Evolutionary conservation across 2,329 filamentous ascomycete genomes (phyloP).

Genomic region (Piedraia hortae): DNA sequence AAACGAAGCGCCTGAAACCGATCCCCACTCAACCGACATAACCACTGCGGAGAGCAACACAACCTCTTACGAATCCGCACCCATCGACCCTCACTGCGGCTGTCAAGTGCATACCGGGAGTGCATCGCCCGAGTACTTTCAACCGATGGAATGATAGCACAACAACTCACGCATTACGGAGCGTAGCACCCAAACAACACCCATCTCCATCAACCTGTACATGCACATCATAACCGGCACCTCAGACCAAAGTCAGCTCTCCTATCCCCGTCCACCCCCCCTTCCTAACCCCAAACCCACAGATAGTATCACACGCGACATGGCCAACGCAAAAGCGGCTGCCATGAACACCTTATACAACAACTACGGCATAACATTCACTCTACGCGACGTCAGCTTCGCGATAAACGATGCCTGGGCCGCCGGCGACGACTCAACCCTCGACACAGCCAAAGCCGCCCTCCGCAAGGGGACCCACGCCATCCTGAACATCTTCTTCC

Average conservation of each 20-base stretch:
- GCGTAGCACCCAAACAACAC: no score
- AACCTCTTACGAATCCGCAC: no score
- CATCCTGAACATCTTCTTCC: constrained; percentile 32
- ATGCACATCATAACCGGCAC: constrained; percentile 18
- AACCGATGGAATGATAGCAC: no score
- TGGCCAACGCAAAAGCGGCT: constrained; percentile 15
- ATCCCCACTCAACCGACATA: no score
- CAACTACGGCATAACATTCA: constrained; percentile 25
- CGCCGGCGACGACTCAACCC: constrained; percentile 17
- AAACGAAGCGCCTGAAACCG: no score
- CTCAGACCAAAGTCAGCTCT: constrained; percentile 6
- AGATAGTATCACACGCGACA: constrained; percentile 15
- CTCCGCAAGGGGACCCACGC: constrained; percentile 26
- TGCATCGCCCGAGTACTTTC: no score
- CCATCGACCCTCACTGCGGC: no score
- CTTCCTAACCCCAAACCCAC: constrained; percentile 1
- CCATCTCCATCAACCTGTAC: constrained; percentile 16
- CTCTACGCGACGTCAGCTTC: constrained; percentile 21
- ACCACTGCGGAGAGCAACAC: no score
- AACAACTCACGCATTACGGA: no score
- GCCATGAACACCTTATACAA: constrained; percentile 19
- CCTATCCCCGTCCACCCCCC: not conserved
- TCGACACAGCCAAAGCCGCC: constrained; percentile 23
- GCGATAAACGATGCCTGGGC: constrained; percentile 29
- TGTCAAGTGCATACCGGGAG: no score